Base-by-base conservation (phyloP, 1,284 basidiomycete species). In the Cutaneotrichosporon sp. region DNA sequence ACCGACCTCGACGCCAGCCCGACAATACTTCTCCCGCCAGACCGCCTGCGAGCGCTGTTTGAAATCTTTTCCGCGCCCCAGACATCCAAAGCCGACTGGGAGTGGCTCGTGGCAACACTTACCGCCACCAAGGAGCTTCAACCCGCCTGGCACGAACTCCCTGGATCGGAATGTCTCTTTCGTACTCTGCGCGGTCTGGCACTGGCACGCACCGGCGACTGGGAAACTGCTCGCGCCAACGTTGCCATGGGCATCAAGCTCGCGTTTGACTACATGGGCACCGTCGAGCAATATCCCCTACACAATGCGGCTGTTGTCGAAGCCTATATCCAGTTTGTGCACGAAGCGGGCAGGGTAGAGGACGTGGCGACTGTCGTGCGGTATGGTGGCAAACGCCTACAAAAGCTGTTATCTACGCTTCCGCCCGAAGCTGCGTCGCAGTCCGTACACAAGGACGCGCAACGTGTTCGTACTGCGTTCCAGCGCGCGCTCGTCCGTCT, bases 51-150 rank as follows among this genome's bases (percentile, higher is more conserved):
- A 1, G 54, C 54, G 9, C 13, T 49, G 4, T 37, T 39, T 23
- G 26, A 45, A 14, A 23, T 49, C 15, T 56, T 48, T 30, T 30
- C 18, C 13, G 14, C 34, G 8, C 22, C 33, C 3, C 14, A 35
- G 5, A 39, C 56, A 5, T 38, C 38, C 1, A 23, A 18, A 4
- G 30, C 13, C 2, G 54, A 59, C 40, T 59, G 57, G 57, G 10
- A 14, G 20, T 59, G 57, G 57, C 54, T 59, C 20, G 43, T 14
- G 10, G 12, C 23, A 12, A 39, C 38, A 4, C 40, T 59, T 4
- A 36, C 12, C 13, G 21, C 18, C 12, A 33, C 15, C 10, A 48
- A 36, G 38, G 42, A 42, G 2, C 4, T 18, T 4, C n/a, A 40
- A 4, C 12, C 37, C 4, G 14, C n/a, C n/a, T 59, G 48, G 48